Base-by-base conservation (phyloP, 306 rosid genomes). In the Pyrus betulifolia region DNA sequence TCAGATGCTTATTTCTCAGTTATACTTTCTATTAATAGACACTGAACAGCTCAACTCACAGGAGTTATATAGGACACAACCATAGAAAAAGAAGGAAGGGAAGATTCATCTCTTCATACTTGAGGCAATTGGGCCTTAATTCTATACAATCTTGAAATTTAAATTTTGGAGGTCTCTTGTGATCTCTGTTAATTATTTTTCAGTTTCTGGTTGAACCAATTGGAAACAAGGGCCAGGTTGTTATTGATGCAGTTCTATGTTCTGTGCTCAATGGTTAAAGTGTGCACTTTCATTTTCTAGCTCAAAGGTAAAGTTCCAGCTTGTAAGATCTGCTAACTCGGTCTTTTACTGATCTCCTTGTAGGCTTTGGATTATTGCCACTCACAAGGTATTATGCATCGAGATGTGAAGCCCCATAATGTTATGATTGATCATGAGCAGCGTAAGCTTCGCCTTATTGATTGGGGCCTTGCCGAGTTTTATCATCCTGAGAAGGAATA, bases 331-430 rank as follows among this genome's bases (percentile, higher is more conserved):
- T 21, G 11, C 25, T 68, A 72, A 71, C 31, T 71, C 6, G 59
- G 51, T 81, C 60, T 5, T 58, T 18, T 25, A 14, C 18, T 45
- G 68, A 49, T 74, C 68, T 64, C 54, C 33, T 17, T 38, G 77
- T 60, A 83, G 87, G 87, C 87, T 49, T 75, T 84, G 78, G 87
- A 84, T 80, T 84, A 74, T 80, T 84, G 87, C 74, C 87, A 84
- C 73, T 84, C 87, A 1, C 87, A 84, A 73, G 87, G 87, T 80
- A 84, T 84, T 54, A 80, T 84, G 82, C 87, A 84, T 69, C 82
- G 87, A 40, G 87, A 84, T 77, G 87, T 84, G 72, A 84, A 84
- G 76, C 87, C 87, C 63, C 87, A 84, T 58, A 84, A 84, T 52
- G 87, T 84, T 11, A 84, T 84, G 87, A 84, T 84, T 54, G 87